Evolutionary conservation across 495 filamentous ascomycete species (phyloP).

Genomic region (Penicillium bovifimosum): DNA sequence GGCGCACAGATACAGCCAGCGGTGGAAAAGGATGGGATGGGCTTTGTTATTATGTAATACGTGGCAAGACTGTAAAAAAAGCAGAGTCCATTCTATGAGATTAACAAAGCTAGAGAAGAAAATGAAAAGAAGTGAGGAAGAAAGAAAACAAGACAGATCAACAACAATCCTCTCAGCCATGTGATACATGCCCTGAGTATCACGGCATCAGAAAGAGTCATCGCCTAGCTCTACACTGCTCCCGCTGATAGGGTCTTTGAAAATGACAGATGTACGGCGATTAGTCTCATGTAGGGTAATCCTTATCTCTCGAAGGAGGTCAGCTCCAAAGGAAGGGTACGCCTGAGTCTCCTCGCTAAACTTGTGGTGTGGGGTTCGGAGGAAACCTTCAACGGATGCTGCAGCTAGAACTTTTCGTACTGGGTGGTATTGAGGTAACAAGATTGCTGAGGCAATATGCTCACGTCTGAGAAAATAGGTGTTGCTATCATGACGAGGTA

Average conservation of each 20-base stretch:
- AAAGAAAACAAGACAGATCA: no score
- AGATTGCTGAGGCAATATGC: conserved; percentile 20
- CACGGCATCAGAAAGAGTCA: no score
- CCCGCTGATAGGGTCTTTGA: background rate
- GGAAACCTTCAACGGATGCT: conserved; percentile 17
- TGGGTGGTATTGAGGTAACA: conserved; percentile 16
- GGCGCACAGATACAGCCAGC: no score
- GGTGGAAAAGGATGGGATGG: no score
- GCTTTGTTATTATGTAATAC: no score
- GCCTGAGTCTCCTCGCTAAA: conserved; percentile 8
- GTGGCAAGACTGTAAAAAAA: no score
- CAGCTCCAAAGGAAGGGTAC: conserved; percentile 15
- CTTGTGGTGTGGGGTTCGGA: conserved; percentile 9
- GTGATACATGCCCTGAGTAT: no score
- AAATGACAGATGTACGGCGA: background rate
- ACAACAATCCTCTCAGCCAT: no score
- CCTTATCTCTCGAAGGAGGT: conserved; percentile 14
- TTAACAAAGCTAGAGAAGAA: no score
- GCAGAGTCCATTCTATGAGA: no score
- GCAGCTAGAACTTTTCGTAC: conserved; percentile 19
- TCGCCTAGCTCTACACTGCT: no score
- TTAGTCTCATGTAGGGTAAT: background rate
- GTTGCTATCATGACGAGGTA: conserved; percentile 16
- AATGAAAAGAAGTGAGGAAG: no score
- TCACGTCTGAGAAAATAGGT: conserved; percentile 16